These are phyloP conservation scores for Tricholoma bakamatsutake DNA, from an alignment of 768 basidiomycete species.

Conservation along the genomic window DNA sequence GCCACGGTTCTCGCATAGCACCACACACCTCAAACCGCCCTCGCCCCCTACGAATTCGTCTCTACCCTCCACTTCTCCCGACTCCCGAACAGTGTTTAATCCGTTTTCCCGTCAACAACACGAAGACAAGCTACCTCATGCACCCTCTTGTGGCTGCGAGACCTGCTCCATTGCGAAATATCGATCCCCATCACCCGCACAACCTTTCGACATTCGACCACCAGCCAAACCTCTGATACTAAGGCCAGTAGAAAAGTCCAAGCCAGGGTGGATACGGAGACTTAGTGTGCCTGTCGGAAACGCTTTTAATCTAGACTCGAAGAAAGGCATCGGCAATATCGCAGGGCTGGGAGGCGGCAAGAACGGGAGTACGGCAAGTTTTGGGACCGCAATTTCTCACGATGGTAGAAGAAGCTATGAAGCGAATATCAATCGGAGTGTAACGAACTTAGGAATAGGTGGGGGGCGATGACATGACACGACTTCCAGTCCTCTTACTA, in stretches of 20 bases:
- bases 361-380: conserved; percentile 35
- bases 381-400: conserved; percentile 30
- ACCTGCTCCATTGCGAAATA: conserved; percentile 59
- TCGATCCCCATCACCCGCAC: conserved; percentile 24
- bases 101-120: conserved; percentile 20
- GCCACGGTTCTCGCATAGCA: conserved; percentile 32
- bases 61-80: conserved; percentile 15
- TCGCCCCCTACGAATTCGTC: conserved; percentile 9
- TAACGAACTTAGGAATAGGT: conserved; percentile 38
- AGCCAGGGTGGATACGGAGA: conserved; percentile 65
- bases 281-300: conserved; percentile 68
- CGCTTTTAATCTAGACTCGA: conserved; percentile 55
- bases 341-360: conserved; percentile 39
- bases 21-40: conserved; percentile 36
- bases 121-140: conserved; percentile 34
- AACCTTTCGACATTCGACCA: conserved; percentile 31
- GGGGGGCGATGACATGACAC: conserved; percentile 29
- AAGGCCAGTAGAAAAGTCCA: conserved; percentile 49
- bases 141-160: conserved; percentile 63
- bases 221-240: conserved; percentile 37
- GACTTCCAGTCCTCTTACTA: background rate
- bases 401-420: conserved; percentile 47
- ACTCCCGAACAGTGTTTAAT: conserved; percentile 10
- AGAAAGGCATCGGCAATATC: conserved; percentile 30
- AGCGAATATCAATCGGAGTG: conserved; percentile 40